Percentiles rank a stretch among this genome's conserved stretches.
Conservation (phyloP, 306 rosid species). For the Potentilla sterilis region DNA sequence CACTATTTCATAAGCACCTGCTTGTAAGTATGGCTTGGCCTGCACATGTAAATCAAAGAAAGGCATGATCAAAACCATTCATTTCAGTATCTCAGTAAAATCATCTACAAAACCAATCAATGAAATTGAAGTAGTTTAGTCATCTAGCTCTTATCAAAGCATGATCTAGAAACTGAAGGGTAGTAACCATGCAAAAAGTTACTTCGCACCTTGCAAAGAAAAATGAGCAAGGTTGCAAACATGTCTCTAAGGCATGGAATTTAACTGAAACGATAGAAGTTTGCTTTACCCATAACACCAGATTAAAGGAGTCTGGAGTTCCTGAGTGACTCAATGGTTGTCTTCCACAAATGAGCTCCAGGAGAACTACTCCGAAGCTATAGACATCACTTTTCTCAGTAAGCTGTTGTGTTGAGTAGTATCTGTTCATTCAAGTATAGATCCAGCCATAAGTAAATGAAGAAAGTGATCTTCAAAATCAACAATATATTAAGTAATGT, state of each 20-base stretch:
- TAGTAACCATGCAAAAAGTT: neutral
- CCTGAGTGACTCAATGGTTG: constrained; percentile 85
- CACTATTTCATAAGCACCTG: constrained; percentile 81
- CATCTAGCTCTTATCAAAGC: too few relatives aligned
- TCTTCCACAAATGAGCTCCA: constrained; percentile 95
- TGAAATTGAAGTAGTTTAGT: neutral
- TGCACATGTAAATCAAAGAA: constrained; percentile 28
- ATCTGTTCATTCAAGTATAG: constrained; percentile 39
- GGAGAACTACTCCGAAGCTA: constrained; percentile 88
- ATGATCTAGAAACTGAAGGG: too few relatives aligned
- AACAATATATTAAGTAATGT: neutral
- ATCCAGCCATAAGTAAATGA: neutral
- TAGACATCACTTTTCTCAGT: constrained; percentile 94
- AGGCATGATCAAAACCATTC: neutral
- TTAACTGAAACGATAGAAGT: neutral
- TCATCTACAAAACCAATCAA: neutral
- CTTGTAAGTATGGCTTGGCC: constrained; percentile 96
- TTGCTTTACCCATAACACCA: constrained; percentile 78
- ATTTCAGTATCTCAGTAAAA: neutral
- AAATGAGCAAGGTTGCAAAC: neutral
- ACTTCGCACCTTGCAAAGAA: neutral
- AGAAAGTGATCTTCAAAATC: neutral
- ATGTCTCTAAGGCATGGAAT: neutral
- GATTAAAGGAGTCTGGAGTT: constrained; percentile 84
- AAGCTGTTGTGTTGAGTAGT: constrained; percentile 77